Percentiles rank a stretch among this genome's conserved stretches.
Conservation (phyloP, 73 alveolate species). For the Paramecium sexaurelia region DNA sequence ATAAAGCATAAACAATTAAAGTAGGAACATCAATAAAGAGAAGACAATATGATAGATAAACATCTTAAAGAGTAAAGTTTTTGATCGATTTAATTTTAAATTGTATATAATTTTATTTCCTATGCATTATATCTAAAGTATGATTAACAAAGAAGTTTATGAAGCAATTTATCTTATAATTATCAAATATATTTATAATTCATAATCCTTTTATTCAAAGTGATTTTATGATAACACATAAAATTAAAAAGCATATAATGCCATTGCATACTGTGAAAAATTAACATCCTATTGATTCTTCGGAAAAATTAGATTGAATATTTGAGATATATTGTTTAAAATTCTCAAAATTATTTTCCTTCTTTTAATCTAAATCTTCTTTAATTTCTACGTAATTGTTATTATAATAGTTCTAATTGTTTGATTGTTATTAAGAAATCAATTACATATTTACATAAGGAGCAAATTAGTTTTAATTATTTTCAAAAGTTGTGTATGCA, state of each 20-base stretch:
- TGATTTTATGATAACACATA: constrained; percentile 4
- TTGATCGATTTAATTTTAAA: too few relatives aligned
- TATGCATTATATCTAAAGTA: too few relatives aligned
- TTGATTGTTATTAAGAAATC: neutral
- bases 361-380: neutral
- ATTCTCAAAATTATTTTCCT: neutral
- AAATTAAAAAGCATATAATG: neutral
- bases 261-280: constrained; percentile 1
- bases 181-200: neutral
- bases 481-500: neutral
- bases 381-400: neutral
- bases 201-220: neutral
- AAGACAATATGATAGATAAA: neutral
- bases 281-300: constrained; percentile 13
- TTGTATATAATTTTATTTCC: too few relatives aligned
- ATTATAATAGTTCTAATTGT: neutral
- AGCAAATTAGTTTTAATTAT: neutral
- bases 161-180: too few relatives aligned
- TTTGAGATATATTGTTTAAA: neutral
- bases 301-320: neutral
- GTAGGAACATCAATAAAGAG: neutral
- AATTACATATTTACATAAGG: neutral
- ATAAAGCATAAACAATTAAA: neutral
- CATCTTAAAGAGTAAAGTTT: neutral
- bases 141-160: too few relatives aligned